Percentiles rank a stretch among this genome's conserved stretches.
These are phyloP conservation scores for Rhodotorula sp. DNA, from an alignment of 1,284 basidiomycete species.

Conservation along the genomic window DNA sequence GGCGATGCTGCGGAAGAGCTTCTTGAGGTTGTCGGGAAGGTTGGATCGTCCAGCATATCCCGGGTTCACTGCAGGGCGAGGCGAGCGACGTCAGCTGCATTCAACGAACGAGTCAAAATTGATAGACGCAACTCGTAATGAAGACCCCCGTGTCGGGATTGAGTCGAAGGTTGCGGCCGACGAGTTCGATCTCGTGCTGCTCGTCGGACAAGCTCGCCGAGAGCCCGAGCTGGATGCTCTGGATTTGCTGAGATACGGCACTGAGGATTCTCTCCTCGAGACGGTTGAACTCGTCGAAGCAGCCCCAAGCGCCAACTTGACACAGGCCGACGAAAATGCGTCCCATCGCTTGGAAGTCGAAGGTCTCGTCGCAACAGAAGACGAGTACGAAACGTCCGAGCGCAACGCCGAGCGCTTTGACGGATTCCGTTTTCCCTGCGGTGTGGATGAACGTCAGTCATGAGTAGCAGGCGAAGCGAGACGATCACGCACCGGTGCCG, in stretches of 20 bases:
- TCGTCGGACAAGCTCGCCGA: constrained; percentile 75
- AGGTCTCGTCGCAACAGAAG: constrained; percentile 99
- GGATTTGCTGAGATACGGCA: constrained; percentile 98
- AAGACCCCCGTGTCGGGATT: constrained; percentile 82
- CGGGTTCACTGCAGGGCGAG: constrained; percentile 70
- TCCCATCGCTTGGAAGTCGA: constrained; percentile 99
- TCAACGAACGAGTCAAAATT: too few species aligned
- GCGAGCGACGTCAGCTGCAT: not conserved
- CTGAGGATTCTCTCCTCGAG: constrained; percentile 96
- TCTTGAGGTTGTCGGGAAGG: constrained; percentile 89
- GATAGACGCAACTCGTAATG: constrained; percentile 38
- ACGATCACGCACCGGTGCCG: constrained; percentile 70
- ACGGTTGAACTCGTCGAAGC: constrained; percentile 85
- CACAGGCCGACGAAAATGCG: constrained; percentile 98
- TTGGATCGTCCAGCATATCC: constrained; percentile 98
- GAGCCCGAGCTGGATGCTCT: constrained; percentile 95
- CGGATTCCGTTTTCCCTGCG: constrained; percentile 94
- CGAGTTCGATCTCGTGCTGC: constrained; percentile 87
- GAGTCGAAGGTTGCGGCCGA: constrained; percentile 89
- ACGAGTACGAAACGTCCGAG: constrained; percentile 97
- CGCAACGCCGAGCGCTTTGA: constrained; percentile 96
- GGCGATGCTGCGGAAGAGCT: constrained; percentile 95
- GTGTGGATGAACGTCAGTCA: constrained; percentile 13
- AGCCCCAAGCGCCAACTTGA: constrained; percentile 99
- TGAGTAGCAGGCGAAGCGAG: constrained; percentile 4